Evolutionary conservation across 2,329 filamentous ascomycete species (phyloP), one percentile per base, ranked within the genome.

Genomic region (Colletotrichum cordylinicola): DNA sequence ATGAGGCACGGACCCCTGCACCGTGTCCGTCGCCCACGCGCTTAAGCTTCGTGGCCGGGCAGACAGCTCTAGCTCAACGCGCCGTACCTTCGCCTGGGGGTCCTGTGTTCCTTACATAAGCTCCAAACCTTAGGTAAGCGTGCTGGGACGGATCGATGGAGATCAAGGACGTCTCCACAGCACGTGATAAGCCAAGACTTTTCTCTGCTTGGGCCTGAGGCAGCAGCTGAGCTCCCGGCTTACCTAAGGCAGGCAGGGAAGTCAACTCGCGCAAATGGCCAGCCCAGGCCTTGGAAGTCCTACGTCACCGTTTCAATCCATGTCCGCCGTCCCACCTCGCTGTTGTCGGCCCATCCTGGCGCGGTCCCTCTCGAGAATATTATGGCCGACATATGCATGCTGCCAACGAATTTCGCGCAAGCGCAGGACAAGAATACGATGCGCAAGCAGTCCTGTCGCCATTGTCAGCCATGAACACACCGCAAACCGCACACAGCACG

Each of bases 231-330:
- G 13, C 12, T 8, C 0, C 8, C 6, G 8, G 18, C 37, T 27
- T 35, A 64, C 61, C 33, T 64, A 35, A 64, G 61, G 35, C 33
- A 18, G 35, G 29, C 27, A 43, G 0, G 61, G n/a, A 15, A 29
- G 35, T 24, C 61, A 18, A 12, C 33, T 64, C 16, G 55, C n/a
- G 39, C 65, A 31, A 69, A 61, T 27, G 16, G 16, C 37, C 37
- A 35, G 55, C 48, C 33, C 67, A 35, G 55, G 61, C 33, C 67
- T 62, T 29, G n/a, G 8, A 16, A 27, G 43, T 74, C 33, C 33
- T 55, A 74, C 72, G 72, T 74, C 72, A 74, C 72, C 24, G 64
- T 68, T 8, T 68, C 64, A 31, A 58, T 67, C 70, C 70, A 68
- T 48, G 62, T 33, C 35, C 39, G n/a, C 21, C 37, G 67, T 58